A percentile compares a stretch with the other conserved stretches of the same genome.
These are phyloP conservation scores for Penicillium oxalicum DNA, from an alignment of 2,329 filamentous ascomycete genomes.

Conservation along the genomic window DNA sequence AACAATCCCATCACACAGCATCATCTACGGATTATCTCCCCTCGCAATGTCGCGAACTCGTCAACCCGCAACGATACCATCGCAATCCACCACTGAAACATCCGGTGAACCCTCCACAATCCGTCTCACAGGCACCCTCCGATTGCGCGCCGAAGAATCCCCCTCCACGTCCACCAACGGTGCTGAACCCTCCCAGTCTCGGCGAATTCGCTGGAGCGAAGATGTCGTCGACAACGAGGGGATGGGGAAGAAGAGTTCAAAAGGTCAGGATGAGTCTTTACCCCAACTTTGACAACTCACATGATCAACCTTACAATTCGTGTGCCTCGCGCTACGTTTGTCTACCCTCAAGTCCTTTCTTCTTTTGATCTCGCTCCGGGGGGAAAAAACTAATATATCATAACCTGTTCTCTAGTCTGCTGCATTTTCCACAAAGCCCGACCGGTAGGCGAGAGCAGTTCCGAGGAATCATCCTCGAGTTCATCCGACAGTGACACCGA, in stretches of 20 bases:
- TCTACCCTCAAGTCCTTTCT: too few species aligned
- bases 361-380: too few species aligned
- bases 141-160: conserved; percentile 25
- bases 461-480: conserved; percentile 48
- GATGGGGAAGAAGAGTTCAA: conserved; percentile 86
- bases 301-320: too few species aligned
- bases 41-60: conserved; percentile 35
- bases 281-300: background rate
- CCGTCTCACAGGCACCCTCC: conserved; percentile 27
- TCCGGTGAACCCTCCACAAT: conserved; percentile 15
- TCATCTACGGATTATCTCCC: too few species aligned
- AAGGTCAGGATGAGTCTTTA: conserved; percentile 56
- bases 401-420: conserved; percentile 60
- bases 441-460: conserved; percentile 72
- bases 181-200: conserved; percentile 33
- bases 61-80: conserved; percentile 27
- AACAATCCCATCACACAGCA: too few species aligned
- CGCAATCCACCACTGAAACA: conserved; percentile 23
- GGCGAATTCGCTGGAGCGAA: conserved; percentile 84
- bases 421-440: conserved; percentile 94
- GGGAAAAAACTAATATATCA: background rate
- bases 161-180: background rate
- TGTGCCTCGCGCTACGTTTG: too few species aligned
- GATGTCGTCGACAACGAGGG: conserved; percentile 94
- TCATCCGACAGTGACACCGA: conserved; percentile 48